Evolutionary conservation across 345 rosid species (phyloP), one percentile per base, ranked within the genome.

Genomic region (Sonneratia caseolaris): DNA sequence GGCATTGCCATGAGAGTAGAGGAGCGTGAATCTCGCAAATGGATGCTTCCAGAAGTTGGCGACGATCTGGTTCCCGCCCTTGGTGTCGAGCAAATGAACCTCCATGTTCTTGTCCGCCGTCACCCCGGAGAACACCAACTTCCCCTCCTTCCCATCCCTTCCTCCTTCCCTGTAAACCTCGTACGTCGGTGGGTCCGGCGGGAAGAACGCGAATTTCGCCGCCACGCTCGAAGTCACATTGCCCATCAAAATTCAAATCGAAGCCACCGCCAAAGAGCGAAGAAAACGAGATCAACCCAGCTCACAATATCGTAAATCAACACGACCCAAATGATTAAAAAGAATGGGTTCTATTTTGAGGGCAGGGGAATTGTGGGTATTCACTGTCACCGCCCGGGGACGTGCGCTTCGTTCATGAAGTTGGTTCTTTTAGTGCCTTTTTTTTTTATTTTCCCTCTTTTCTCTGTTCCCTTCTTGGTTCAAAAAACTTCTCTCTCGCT

Each of bases 21-120:
- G 84, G 59, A 94, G 75, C 70, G 99, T 95, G 76, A 92, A 95
- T 70, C 90, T 81, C 8, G 98, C 92, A 81, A 84, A 83, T 64
- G 99, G 99, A 84, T 95, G 97, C 77, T 81, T 92, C 99, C 98
- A 95, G 71, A 89, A 92, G 75, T 88, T 89, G 72, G 98, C 98
- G 1, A 90, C 98, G 62, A 95, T 79, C 80, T 88, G 88, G 70
- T 89, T 92, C 19, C 94, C 94, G 15, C 79, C 80, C 79, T 89
- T 95, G 18, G 99, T 92, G 22, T 78, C 92, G 32, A 95, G 77
- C 82, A 85, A 76, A 73, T 92, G 97, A 37, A 89, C 97, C 53
- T 89, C 91, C 83, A 86, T 82, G 80, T 92, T 88, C 81, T 88
- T 88, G 74, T 95, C 98, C 9, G 86, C 81, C 1, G 94, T 74